Evolutionary conservation across 2,329 filamentous ascomycete genomes (phyloP).

Genomic region (Nannizzia gypsea): DNA sequence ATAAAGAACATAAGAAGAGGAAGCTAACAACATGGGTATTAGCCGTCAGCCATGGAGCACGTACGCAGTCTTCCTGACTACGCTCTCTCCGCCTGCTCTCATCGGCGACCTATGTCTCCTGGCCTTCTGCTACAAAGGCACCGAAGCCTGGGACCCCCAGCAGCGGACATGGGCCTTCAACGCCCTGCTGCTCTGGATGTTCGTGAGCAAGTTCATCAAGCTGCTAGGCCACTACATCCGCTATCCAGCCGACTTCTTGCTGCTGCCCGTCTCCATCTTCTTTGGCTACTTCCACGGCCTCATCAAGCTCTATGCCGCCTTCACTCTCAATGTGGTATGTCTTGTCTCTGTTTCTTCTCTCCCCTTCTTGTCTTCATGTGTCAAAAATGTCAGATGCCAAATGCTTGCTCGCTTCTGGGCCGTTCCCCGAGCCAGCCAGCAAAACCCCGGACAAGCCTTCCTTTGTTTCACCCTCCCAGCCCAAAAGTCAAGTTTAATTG

Average conservation of each 20-base stretch:
- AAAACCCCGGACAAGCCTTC: too few species aligned
- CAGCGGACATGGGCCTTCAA: conserved; percentile 47
- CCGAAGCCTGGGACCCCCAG: conserved; percentile 46
- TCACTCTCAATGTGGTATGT: conserved; percentile 71
- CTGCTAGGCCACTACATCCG: conserved; percentile 74
- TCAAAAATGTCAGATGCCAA: background rate
- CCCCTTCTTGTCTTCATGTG: background rate
- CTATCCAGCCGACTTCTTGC: conserved; percentile 68
- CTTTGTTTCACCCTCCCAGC: background rate
- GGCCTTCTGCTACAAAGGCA: conserved; percentile 57
- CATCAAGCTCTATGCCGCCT: conserved; percentile 80
- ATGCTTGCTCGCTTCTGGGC: background rate
- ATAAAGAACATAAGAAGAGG: background rate
- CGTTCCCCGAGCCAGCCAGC: background rate
- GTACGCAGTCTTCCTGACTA: conserved; percentile 85
- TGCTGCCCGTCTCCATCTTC: conserved; percentile 70
- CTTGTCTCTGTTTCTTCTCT: background rate
- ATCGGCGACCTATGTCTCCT: conserved; percentile 63
- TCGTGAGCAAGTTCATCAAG: conserved; percentile 86
- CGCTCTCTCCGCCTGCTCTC: conserved; percentile 78
- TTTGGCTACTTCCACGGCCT: conserved; percentile 90
- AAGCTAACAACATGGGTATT: conserved; percentile 8
- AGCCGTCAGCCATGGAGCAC: conserved; percentile 89
- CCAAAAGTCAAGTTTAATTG: background rate
- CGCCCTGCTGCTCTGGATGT: conserved; percentile 60